These are phyloP conservation scores for Tilletia indica DNA, from an alignment of 1,284 basidiomycete species.

Conservation along the genomic window DNA sequence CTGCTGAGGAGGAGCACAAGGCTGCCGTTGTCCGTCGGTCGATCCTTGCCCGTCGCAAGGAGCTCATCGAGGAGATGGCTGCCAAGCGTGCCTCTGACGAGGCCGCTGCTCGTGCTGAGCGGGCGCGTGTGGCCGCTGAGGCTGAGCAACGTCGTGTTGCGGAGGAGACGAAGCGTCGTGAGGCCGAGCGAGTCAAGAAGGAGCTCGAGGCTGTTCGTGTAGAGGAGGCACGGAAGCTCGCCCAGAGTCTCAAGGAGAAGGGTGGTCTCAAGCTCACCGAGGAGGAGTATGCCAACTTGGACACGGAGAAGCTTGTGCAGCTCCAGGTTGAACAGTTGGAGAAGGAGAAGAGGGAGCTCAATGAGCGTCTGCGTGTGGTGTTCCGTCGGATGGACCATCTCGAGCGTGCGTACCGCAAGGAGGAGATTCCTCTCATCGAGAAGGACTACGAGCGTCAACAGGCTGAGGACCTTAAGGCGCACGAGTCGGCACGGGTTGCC, in stretches of 20 bases:
- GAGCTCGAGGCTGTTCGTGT: constrained; percentile 79
- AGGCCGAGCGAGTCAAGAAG: constrained; percentile 74
- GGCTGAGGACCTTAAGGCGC: constrained; percentile 69
- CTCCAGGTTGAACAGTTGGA: constrained; percentile 92
- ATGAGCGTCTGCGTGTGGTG: constrained; percentile 77
- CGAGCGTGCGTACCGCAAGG: constrained; percentile 92
- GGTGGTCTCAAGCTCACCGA: constrained; percentile 82
- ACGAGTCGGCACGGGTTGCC: constrained; percentile 59
- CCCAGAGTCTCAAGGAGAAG: constrained; percentile 78
- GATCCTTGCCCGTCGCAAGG: constrained; percentile 80
- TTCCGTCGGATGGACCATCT: constrained; percentile 90
- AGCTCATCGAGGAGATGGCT: constrained; percentile 80
- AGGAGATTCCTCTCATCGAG: constrained; percentile 80
- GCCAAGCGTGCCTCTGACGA: constrained; percentile 89
- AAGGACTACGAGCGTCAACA: constrained; percentile 83
- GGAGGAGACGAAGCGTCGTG: constrained; percentile 71
- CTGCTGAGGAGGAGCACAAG: constrained; percentile 52
- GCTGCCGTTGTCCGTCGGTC: constrained; percentile 50
- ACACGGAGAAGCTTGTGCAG: constrained; percentile 82
- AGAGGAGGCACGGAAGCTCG: constrained; percentile 86
- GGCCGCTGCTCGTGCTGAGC: constrained; percentile 74
- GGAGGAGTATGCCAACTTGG: constrained; percentile 74
- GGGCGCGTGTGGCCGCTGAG: constrained; percentile 61
- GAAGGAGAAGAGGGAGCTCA: constrained; percentile 90
- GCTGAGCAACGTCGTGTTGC: constrained; percentile 70